Evolutionary conservation across 176 grass and related monocot species (phyloP).

Genomic region (Saccharum spontaneum): DNA sequence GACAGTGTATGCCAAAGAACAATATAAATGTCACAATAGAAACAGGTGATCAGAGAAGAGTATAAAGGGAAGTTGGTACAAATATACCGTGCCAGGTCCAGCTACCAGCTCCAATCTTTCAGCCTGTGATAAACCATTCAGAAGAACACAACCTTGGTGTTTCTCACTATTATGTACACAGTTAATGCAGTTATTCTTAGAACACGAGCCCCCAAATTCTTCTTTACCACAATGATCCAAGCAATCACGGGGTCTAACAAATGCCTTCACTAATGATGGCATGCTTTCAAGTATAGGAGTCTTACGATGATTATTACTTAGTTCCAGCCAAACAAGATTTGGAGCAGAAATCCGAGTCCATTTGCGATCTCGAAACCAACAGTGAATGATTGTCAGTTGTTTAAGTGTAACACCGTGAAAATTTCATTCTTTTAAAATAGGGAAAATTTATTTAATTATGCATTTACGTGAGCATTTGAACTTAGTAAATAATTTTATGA

Average conservation of each 20-base stretch:
- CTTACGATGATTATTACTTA: background rate
- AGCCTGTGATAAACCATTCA: background rate
- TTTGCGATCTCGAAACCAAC: background rate
- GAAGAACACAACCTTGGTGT: background rate
- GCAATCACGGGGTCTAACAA: background rate
- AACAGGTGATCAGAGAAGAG: background rate
- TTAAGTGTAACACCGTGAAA: too few species aligned
- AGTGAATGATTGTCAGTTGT: background rate
- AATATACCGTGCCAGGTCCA: background rate
- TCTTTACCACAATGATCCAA: slow-evolving; percentile 16
- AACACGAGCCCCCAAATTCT: background rate
- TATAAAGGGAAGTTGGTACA: background rate
- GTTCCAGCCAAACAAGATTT: background rate
- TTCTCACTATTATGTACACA: background rate
- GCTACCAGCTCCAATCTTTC: slow-evolving; percentile 11
- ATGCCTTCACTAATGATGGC: background rate
- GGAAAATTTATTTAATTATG: too few species aligned
- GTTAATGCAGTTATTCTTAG: background rate
- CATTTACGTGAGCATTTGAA: too few species aligned
- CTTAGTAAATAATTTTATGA: too few species aligned
- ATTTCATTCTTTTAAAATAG: too few species aligned
- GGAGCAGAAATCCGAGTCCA: slow-evolving; percentile 10
- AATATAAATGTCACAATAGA: background rate
- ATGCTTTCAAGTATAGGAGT: background rate
- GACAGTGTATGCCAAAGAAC: background rate